Evolutionary conservation across 208 protist species (phyloP).

Genomic region (Leishmania aethiopica): DNA sequence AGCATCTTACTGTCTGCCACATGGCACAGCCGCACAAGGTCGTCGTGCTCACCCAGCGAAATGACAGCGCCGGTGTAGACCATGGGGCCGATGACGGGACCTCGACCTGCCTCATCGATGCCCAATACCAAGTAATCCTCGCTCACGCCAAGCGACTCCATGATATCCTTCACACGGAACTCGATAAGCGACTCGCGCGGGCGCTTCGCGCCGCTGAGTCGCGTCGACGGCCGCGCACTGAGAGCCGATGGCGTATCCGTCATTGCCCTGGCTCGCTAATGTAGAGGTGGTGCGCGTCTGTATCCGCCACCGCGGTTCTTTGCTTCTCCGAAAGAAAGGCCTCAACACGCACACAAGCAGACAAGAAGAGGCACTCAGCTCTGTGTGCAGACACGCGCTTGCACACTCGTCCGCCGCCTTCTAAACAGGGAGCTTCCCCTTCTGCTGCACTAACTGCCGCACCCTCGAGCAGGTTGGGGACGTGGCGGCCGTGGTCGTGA

Average conservation of each 20-base stretch:
- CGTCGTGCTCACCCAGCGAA: slow-evolving; percentile 73
- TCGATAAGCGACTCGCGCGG: slow-evolving; percentile 47
- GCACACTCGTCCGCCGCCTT: neutral
- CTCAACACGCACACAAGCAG: neutral
- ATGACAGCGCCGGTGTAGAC: slow-evolving; percentile 92
- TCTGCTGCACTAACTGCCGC: neutral
- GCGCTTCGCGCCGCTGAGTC: slow-evolving; percentile 59
- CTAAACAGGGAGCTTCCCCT: neutral
- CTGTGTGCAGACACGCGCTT: neutral
- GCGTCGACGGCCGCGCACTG: slow-evolving; percentile 25
- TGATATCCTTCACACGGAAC: slow-evolving; percentile 71
- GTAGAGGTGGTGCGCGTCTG: neutral
- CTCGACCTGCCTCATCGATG: slow-evolving; percentile 96
- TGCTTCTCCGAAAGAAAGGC: neutral
- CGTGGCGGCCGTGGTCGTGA: neutral
- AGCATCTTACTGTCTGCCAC: slow-evolving; percentile 92
- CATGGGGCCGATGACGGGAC: slow-evolving; percentile 95
- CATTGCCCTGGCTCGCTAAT: slow-evolving; percentile 14
- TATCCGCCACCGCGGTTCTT: neutral
- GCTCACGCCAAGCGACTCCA: slow-evolving; percentile 38
- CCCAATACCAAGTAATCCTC: slow-evolving; percentile 86
- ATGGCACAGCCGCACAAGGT: slow-evolving; percentile 65
- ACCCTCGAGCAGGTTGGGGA: neutral
- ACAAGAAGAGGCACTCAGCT: neutral
- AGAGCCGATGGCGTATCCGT: slow-evolving; percentile 29